Evolutionary conservation across 2,329 filamentous ascomycete genomes (phyloP).

Genomic region (Aspergillus texensis): DNA sequence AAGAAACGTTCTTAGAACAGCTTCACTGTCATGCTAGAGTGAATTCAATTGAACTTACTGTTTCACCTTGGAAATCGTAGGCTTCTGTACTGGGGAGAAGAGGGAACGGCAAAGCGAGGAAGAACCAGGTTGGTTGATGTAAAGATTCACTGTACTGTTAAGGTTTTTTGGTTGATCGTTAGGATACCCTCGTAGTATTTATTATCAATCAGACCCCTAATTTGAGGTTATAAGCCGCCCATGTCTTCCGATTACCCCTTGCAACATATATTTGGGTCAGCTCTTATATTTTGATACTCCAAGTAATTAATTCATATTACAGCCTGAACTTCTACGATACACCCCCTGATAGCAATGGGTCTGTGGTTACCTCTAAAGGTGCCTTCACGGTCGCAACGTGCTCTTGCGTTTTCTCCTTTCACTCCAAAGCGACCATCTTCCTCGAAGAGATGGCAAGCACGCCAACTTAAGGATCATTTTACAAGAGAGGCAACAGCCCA

Average conservation of each 20-base stretch:
- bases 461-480: constrained; percentile 74
- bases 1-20: constrained; percentile 46
- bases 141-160: background rate
- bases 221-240: background rate
- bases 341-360: background rate
- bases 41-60: background rate
- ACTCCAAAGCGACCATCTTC: constrained; percentile 48
- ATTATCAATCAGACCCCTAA: too few relatives aligned
- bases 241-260: background rate
- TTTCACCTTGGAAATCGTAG: background rate
- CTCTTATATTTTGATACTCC: background rate
- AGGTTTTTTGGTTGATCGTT: background rate
- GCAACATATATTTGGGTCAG: background rate
- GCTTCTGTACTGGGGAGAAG: background rate
- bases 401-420: constrained; percentile 28
- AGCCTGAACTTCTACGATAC: background rate
- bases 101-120: background rate
- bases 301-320: background rate
- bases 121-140: background rate
- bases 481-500: constrained; percentile 75
- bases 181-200: background rate
- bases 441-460: constrained; percentile 78
- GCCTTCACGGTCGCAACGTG: background rate
- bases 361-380: background rate
- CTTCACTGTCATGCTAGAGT: background rate